A percentile compares a stretch with the other conserved stretches of the same genome.
phyloP scores from a whole-genome alignment of 257 asterid species.

The Nicotiana tomentosiformis region DNA sequence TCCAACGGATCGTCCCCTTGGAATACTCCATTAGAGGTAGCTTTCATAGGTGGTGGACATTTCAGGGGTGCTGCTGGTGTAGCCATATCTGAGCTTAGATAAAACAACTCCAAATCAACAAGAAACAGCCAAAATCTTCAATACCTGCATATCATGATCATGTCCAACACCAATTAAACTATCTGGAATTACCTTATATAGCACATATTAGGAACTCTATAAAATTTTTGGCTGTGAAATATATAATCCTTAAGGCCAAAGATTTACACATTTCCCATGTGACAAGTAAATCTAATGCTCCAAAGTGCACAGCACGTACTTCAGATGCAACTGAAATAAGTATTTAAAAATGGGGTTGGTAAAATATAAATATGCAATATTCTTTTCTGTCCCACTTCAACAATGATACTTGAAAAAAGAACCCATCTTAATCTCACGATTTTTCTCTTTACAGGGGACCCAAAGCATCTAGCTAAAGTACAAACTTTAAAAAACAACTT shows the following conservation, averaged over 20 bases:
- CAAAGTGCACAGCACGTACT: background rate
- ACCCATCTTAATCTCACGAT: background rate
- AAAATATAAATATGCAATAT: background rate
- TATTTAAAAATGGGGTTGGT: background rate
- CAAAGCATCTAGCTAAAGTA: background rate
- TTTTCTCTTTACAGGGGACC: background rate
- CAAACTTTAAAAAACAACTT: background rate
- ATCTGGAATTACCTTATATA: background rate
- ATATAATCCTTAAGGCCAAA: background rate
- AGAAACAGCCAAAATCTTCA: constrained; percentile 16
- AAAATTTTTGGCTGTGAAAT: too few species aligned
- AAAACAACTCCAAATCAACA: constrained; percentile 21
- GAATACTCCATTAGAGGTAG: constrained; percentile 73
- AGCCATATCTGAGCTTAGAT: constrained; percentile 34
- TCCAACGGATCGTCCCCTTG: constrained; percentile 79
- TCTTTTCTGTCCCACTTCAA: background rate
- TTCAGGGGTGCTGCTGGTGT: constrained; percentile 29
- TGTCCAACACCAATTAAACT: background rate
- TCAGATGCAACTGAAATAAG: background rate
- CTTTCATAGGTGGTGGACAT: constrained; percentile 63
- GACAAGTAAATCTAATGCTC: background rate
- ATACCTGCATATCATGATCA: constrained; percentile 24
- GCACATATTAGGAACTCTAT: background rate
- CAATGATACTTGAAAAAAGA: background rate
- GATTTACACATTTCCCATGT: background rate